Evolutionary conservation across 2,329 filamentous ascomycete genomes (phyloP).

Genomic region (Aspergillus caelatus): DNA sequence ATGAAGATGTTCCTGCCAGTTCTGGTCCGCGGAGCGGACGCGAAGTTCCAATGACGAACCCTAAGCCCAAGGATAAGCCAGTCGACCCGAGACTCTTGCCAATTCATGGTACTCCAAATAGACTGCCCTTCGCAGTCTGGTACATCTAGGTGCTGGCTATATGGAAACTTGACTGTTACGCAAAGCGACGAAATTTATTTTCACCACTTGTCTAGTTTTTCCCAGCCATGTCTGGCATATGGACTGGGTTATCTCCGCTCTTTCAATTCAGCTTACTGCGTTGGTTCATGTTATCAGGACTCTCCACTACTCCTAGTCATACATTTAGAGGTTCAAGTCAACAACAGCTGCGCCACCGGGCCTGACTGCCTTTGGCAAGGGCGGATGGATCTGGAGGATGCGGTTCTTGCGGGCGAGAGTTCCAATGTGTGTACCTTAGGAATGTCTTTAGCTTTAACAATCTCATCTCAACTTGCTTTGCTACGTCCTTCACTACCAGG

Average conservation of each 20-base stretch:
- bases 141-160: conserved; percentile 34
- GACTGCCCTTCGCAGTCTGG: conserved; percentile 42
- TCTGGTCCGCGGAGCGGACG: conserved; percentile 45
- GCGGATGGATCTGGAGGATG: conserved; percentile 13
- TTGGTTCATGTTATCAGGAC: background rate
- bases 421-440: conserved; percentile 3
- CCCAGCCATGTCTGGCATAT: background rate
- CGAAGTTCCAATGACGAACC: conserved; percentile 36
- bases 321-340: conserved; percentile 4
- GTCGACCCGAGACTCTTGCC: conserved; percentile 39
- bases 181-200: background rate
- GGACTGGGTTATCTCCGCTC: background rate
- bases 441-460: conserved; percentile 1
- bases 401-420: conserved; percentile 13
- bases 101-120: conserved; percentile 33
- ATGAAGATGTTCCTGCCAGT: conserved; percentile 59
- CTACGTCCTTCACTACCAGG: background rate
- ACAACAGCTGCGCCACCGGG: conserved; percentile 13
- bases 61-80: conserved; percentile 29
- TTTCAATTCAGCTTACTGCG: background rate
- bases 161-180: background rate
- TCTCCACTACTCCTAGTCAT: background rate
- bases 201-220: background rate
- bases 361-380: conserved; percentile 6
- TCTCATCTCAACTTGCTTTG: background rate